phyloP scores from a whole-genome alignment of 2,329 filamentous ascomycete genomes.

The Aspergillus transmontanensis region DNA sequence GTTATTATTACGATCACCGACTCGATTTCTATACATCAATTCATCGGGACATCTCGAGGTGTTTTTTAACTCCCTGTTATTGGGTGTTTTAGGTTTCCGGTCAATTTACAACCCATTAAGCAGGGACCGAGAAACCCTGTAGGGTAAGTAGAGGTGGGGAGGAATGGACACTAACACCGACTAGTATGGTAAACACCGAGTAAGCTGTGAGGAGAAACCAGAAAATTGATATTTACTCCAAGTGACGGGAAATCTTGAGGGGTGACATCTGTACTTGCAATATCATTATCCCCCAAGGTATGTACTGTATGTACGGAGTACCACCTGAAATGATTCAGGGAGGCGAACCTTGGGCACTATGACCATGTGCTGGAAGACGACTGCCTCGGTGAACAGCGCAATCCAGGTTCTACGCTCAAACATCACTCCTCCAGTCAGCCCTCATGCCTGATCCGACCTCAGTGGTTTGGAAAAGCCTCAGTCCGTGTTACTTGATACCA shows the following conservation, averaged over 20 bases:
- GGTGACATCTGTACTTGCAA: neutral
- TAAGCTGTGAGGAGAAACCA: neutral
- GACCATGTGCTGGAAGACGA: neutral
- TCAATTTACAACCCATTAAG: constrained; percentile 5
- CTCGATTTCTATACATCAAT: neutral
- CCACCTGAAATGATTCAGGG: neutral
- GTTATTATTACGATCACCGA: constrained; percentile 9
- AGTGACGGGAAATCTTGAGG: neutral
- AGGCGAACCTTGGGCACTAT: neutral
- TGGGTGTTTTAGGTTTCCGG: constrained; percentile 5
- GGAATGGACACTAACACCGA: constrained; percentile 11
- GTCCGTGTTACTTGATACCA: neutral
- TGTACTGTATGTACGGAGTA: neutral
- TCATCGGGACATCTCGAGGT: neutral
- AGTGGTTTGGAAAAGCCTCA: neutral
- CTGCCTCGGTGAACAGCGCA: neutral
- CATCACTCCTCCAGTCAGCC: neutral
- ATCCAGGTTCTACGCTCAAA: neutral
- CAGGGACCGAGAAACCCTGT: constrained; percentile 5
- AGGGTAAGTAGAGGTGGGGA: constrained; percentile 8
- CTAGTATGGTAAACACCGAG: neutral
- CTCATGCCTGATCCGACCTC: neutral
- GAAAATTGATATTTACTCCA: constrained; percentile 1
- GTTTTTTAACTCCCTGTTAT: neutral
- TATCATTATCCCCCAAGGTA: neutral